phyloP scores from a whole-genome alignment of 1,139 yeast genomes.

The Lodderomyces oxycetoniae region DNA sequence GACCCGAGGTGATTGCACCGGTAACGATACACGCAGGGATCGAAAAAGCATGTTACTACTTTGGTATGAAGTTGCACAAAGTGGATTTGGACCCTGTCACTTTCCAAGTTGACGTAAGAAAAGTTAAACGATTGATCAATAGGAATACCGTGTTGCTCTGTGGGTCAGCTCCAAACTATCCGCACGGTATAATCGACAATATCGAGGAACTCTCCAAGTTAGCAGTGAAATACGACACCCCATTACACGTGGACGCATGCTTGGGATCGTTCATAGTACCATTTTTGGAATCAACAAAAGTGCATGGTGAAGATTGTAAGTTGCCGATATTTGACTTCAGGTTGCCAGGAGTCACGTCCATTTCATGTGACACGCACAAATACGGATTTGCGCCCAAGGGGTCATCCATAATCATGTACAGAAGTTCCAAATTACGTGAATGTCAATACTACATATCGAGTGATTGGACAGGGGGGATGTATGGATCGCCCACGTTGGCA shows the following conservation, averaged over 20 bases:
- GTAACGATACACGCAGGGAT: conserved; percentile 91
- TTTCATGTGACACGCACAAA: conserved; percentile 95
- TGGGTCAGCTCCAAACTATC: conserved; percentile 96
- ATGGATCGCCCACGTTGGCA: conserved; percentile 94
- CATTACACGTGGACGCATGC: conserved; percentile 94
- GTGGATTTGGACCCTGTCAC: conserved; percentile 71
- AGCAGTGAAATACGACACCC: conserved; percentile 62
- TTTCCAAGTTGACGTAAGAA: conserved; percentile 59
- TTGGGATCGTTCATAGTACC: conserved; percentile 88
- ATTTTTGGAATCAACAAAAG: conserved; percentile 64
- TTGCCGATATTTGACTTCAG: conserved; percentile 79
- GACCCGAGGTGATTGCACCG: conserved; percentile 89
- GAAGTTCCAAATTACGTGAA: conserved; percentile 59
- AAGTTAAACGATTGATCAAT: conserved; percentile 64
- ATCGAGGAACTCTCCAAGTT: conserved; percentile 66
- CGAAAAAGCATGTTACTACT: conserved; percentile 89
- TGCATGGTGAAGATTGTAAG: conserved; percentile 32
- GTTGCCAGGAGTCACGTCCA: conserved; percentile 92
- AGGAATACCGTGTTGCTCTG: conserved; percentile 75
- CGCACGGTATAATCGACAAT: conserved; percentile 93
- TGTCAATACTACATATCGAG: conserved; percentile 80
- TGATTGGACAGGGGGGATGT: conserved; percentile 93
- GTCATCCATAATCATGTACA: conserved; percentile 86
- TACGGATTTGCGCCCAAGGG: conserved; percentile 99
- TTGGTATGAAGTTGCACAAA: conserved; percentile 78